Evolutionary conservation across 2,329 filamentous ascomycete genomes (phyloP).

Genomic region (Aureobasidium subglaciale): DNA sequence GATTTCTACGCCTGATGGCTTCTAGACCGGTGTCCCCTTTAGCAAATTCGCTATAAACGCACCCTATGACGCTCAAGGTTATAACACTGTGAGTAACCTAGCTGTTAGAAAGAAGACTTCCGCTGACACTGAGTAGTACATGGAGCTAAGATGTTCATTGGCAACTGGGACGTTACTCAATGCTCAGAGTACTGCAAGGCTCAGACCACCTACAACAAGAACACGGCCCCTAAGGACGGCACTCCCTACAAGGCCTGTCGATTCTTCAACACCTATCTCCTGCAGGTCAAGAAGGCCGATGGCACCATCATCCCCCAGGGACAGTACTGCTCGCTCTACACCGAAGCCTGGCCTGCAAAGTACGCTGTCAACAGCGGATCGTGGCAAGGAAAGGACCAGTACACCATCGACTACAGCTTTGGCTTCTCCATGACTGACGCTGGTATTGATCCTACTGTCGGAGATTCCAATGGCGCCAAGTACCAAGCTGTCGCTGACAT

Average conservation of each 20-base stretch:
- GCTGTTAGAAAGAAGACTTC: too few relatives aligned
- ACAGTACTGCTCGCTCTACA: conserved; percentile 18
- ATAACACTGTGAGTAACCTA: too few relatives aligned
- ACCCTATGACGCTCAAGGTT: conserved; percentile 21
- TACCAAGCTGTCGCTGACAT: conserved; percentile 16
- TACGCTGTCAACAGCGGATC: conserved; percentile 21
- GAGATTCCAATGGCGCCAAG: background rate
- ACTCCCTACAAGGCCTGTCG: background rate
- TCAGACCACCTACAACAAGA: conserved; percentile 18
- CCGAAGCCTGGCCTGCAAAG: conserved; percentile 14
- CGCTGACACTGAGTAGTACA: too few relatives aligned
- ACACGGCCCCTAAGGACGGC: conserved; percentile 16
- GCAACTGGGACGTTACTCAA: conserved; percentile 21
- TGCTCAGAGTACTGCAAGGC: conserved; percentile 24
- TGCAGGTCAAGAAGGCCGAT: conserved; percentile 17
- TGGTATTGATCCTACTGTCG: background rate
- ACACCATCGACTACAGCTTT: conserved; percentile 16
- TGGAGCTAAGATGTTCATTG: conserved; percentile 22
- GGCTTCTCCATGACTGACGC: conserved; percentile 6
- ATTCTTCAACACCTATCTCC: conserved; percentile 11
- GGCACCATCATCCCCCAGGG: conserved; percentile 3
- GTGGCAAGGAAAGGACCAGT: conserved; percentile 16
- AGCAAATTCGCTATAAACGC: conserved; percentile 19
- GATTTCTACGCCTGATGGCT: conserved; percentile 24
- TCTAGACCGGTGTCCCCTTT: conserved; percentile 22